Evolutionary conservation across 371 early-diverging fungal species (phyloP), one percentile per base, ranked within the genome.

Genomic region (Basidiobolus meristosporus): DNA sequence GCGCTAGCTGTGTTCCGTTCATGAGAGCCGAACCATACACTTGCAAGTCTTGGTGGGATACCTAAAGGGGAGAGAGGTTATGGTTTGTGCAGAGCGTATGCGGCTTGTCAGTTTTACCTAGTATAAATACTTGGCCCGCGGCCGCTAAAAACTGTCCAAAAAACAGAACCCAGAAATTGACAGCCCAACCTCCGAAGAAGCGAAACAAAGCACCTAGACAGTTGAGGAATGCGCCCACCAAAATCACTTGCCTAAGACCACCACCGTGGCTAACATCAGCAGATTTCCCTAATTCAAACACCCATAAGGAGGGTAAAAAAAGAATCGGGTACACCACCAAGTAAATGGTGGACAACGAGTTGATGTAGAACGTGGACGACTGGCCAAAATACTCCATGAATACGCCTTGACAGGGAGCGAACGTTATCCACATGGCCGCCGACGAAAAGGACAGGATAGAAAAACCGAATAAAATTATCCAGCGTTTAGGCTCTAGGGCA

Each of bases 391-490:
- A 68, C 41, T 65, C 60, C 31, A 52, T 53, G 46, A 68, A 68
- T 3, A 60, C 54, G 39, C 62, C 62, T 6, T 65, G 43, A 38
- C 59, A 65, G 6, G 69, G 69, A 7, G 65, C 60, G 48, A 68
- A 68, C 0, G 69, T 59, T 14, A 65, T 65, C 69, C 69, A 68
- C 56, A 63, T 56, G 39, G 57, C 46, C 1, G 59, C 59, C 40
- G 51, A 62, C 0, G 58, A 54, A 44, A 63, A 60, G 2, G 62
- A 56, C 17, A 63, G 50, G 7, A 52, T 33, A 0, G 61, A 67
- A 38, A 63, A 63, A 0, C 58, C 44, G 36, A 57, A 40, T 23
- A 67, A 32, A 26, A 26, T 26, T 3, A 26, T 3, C 26, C 26
- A 26, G 26, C 26, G 26, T 9, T 26, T 26, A 26, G 26, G 26